Evolutionary conservation across 768 basidiomycete species (phyloP), one percentile per base, ranked within the genome.

Genomic region (Nevesoporus exiguus): DNA sequence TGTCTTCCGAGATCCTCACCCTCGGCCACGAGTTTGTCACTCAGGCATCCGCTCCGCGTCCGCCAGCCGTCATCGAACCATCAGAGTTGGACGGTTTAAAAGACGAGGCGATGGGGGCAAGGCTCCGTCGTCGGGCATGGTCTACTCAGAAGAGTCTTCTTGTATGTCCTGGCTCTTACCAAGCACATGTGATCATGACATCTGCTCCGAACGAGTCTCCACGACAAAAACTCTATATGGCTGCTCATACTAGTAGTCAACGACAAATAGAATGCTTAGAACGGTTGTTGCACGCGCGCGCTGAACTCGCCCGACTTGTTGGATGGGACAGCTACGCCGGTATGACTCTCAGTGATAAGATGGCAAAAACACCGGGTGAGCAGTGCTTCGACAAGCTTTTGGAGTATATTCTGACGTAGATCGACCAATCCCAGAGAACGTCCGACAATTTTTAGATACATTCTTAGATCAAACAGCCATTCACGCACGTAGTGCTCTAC

Each of bases 161-260:
- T 52, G 82, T 98, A 42, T 88, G 90, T 65, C 93, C 93, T 19
- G 86, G 87, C 19, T 92, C 89, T 40, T 75, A 89, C 63, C 94
- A 97, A 69, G 95, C 94, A 6, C 86, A 93, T 64, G 91, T 95
- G 85, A 90, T 98, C 44, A 87, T 91, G 80, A 86, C 88, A 21
- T 88, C 90, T 48, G 91, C 92, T 3, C 88, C 94, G 5, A 78
- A 83, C 34, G 93, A 93, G 65, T 88, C 88, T 43, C 85, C 93
- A 7, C 79, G 97, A 54, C 76, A 84, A 62, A 82, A 86, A 51
- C 76, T 98, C 24, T 96, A 93, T 64, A 80, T 91, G 55, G 93
- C 92, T 9, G 76, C 86, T 6, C 88, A 96, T 65, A 80, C 80
- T 49, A 96, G 85, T 67, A 81, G 84, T 27, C 76, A 79, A 30